phyloP scores from a whole-genome alignment of 2,329 filamentous ascomycete species.

The Fusarium luffae region DNA sequence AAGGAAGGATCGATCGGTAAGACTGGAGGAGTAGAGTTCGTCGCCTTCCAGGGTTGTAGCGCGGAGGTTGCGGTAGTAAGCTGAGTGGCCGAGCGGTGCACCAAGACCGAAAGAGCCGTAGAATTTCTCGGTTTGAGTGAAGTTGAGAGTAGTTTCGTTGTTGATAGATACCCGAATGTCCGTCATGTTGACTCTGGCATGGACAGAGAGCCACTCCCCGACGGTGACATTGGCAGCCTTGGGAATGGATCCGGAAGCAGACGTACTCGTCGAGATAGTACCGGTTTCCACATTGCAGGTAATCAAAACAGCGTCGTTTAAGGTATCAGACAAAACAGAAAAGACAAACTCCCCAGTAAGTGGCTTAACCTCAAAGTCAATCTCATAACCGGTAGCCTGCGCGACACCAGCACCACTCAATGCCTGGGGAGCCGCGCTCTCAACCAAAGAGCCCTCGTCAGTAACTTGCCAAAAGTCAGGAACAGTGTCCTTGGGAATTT shows the following conservation, averaged over 20 bases:
- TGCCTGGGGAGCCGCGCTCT: not conserved
- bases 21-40: not conserved
- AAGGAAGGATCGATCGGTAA: not conserved
- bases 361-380: not conserved
- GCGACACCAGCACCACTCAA: not conserved
- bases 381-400: not conserved
- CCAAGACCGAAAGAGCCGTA: not conserved
- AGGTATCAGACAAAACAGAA: not conserved
- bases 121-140: not conserved
- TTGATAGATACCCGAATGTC: not conserved
- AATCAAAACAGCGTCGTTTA: not conserved
- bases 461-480: slow-evolving; percentile 8
- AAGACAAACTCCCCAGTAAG: not conserved
- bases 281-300: not conserved
- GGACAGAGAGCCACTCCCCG: not conserved
- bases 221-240: not conserved
- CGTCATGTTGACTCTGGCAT: not conserved
- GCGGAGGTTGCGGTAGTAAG: not conserved
- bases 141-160: not conserved
- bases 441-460: not conserved
- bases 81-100: not conserved
- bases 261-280: not conserved
- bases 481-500: not conserved
- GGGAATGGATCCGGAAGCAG: fast-evolving
- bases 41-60: not conserved